Conservation (phyloP, 2,329 filamentous ascomycete genomes). For the Trichothecium roseum region DNA sequence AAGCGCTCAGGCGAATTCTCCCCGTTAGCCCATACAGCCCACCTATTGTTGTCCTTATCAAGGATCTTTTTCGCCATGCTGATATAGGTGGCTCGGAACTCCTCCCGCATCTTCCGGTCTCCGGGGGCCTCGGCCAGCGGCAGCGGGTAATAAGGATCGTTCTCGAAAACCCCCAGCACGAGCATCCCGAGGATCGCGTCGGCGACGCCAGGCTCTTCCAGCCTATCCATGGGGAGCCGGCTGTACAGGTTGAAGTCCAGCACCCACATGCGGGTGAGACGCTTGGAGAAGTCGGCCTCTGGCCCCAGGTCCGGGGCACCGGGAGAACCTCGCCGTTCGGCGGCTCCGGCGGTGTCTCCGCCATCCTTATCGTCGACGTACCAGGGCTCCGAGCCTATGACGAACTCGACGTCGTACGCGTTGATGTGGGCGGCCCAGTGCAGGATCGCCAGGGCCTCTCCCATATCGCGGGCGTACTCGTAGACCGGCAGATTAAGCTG, state of each 20-base stretch:
- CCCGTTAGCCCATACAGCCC: no score
- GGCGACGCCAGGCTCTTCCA: no score
- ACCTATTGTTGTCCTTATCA: no score
- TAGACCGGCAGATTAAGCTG: constrained; percentile 5
- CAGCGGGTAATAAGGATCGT: constrained; percentile 14
- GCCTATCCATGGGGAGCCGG: constrained; percentile 6
- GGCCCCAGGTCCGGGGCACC: no score
- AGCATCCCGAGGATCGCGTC: no score
- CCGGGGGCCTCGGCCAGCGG: no score
- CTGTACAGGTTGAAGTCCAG: constrained; percentile 17
- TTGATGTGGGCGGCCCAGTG: constrained; percentile 12
- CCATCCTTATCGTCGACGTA: background rate
- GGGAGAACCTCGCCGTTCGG: background rate
- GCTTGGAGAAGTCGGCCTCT: constrained; percentile 2
- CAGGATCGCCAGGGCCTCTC: constrained; percentile 11
- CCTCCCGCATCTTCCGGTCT: no score
- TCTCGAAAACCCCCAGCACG: constrained; percentile 11
- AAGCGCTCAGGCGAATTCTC: no score
- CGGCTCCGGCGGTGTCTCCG: background rate
- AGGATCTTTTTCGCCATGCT: no score
- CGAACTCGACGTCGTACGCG: constrained; percentile 13
- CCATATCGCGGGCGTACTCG: constrained; percentile 8
- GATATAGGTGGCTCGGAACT: no score
- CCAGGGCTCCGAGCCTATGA: constrained; percentile 7
- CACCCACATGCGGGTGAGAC: constrained; percentile 12